Percentiles rank a stretch among this genome's conserved stretches.
Conservation (phyloP, 495 filamentous ascomycete genomes). For the Chaetomium tenue region DNA sequence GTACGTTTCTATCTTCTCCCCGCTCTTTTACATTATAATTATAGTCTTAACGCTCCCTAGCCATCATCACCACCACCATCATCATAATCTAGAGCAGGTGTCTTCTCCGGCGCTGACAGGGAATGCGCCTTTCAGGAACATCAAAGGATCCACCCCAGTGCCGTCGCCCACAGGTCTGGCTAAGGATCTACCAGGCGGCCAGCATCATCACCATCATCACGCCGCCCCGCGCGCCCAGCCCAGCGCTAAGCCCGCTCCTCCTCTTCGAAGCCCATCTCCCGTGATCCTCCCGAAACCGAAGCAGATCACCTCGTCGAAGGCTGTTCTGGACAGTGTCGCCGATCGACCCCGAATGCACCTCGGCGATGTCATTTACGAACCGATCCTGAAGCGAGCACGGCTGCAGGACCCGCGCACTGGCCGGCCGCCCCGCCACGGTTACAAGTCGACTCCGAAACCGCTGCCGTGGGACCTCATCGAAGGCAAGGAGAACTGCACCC, state of each 20-base stretch:
- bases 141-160: constrained; percentile 52
- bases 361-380: constrained; percentile 56
- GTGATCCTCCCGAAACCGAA: constrained; percentile 58
- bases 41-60: constrained; percentile 49
- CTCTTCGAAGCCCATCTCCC: constrained; percentile 44
- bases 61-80: constrained; percentile 73
- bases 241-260: constrained; percentile 37
- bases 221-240: constrained; percentile 29
- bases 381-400: constrained; percentile 56
- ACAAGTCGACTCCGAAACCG: constrained; percentile 67
- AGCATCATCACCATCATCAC: constrained; percentile 41
- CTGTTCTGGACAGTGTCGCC: constrained; percentile 65
- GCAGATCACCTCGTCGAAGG: constrained; percentile 61
- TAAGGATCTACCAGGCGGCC: constrained; percentile 46
- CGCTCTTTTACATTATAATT: not conserved
- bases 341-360: constrained; percentile 75
- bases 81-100: constrained; percentile 64
- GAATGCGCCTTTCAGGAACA: constrained; percentile 41
- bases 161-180: constrained; percentile 54
- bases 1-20: constrained; percentile 43
- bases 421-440: constrained; percentile 60
- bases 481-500: constrained; percentile 82
- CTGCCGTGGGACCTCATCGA: constrained; percentile 69
- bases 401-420: constrained; percentile 47
- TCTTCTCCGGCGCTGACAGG: constrained; percentile 45